These are phyloP conservation scores for Epichloe baconii DNA, from an alignment of 2,329 filamentous ascomycete genomes.

Conservation along the genomic window DNA sequence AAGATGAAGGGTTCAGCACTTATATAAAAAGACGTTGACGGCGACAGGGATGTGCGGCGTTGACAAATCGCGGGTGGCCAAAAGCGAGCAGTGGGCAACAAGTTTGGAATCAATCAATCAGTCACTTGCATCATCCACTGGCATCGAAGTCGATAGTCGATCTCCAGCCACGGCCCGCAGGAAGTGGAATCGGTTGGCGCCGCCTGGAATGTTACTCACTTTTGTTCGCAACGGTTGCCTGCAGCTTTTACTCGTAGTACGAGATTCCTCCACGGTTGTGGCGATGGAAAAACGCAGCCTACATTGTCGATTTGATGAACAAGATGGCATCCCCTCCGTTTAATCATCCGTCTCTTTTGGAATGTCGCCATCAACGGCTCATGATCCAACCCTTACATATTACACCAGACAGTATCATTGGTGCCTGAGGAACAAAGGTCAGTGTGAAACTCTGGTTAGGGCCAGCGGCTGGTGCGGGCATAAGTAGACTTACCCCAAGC, in stretches of 20 bases:
- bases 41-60: not conserved
- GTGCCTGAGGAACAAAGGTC: constrained; percentile 6
- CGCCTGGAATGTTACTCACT: not conserved
- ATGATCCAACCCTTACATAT: not conserved
- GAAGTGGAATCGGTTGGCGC: not conserved
- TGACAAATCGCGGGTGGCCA: constrained; percentile 6
- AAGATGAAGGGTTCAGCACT: not conserved
- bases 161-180: constrained; percentile 1
- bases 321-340: too few species aligned
- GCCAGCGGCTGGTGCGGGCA: not conserved
- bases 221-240: not conserved
- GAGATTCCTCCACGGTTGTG: too few species aligned
- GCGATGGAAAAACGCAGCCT: too few species aligned
- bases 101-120: constrained; percentile 9
- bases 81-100: not conserved
- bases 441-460: not conserved
- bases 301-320: too few species aligned
- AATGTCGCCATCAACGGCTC: not conserved
- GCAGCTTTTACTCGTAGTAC: too few species aligned
- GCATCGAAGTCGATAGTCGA: constrained; percentile 8
- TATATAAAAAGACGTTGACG: not conserved
- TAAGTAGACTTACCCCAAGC: constrained; percentile 1
- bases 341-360: too few species aligned
- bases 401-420: not conserved
- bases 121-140: not conserved